phyloP scores from a whole-genome alignment of 2,329 filamentous ascomycete species.

The Exophiala aquamarina region DNA sequence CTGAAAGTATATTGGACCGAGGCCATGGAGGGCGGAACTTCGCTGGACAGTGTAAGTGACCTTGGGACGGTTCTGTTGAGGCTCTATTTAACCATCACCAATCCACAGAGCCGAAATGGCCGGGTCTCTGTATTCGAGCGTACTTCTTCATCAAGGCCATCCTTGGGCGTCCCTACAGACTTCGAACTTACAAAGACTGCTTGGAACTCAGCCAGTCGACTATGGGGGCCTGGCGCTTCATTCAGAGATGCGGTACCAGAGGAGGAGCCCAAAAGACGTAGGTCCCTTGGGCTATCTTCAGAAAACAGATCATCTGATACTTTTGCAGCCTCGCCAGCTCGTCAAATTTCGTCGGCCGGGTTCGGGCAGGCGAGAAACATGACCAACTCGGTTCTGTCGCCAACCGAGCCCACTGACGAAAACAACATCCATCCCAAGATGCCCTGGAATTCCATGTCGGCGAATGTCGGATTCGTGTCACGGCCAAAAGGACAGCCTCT shows the following conservation, averaged over 20 bases:
- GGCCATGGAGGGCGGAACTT: slow-evolving; percentile 37
- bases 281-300: slow-evolving; percentile 4
- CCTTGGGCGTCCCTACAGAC: slow-evolving; percentile 38
- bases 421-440: slow-evolving; percentile 13
- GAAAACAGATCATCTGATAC: slow-evolving; percentile 8
- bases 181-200: slow-evolving; percentile 45
- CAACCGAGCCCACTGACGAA: slow-evolving; percentile 13
- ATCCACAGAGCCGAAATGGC: slow-evolving; percentile 12
- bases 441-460: slow-evolving; percentile 11
- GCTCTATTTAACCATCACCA: neutral
- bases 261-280: slow-evolving; percentile 51
- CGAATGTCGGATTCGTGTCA: slow-evolving; percentile 6
- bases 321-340: slow-evolving; percentile 14
- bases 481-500: slow-evolving; percentile 16
- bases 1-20: slow-evolving; percentile 33
- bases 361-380: slow-evolving; percentile 5
- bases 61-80: no score
- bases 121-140: slow-evolving; percentile 14
- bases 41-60: slow-evolving; percentile 39
- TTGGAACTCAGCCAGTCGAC: slow-evolving; percentile 44
- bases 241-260: slow-evolving; percentile 49
- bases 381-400: slow-evolving; percentile 9
- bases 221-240: slow-evolving; percentile 53
- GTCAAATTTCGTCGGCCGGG: slow-evolving; percentile 15
- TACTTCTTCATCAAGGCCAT: slow-evolving; percentile 14